Evolutionary conservation across 352 stramenopile genomes (phyloP).

Genomic region (Aphanomyces invadans): DNA sequence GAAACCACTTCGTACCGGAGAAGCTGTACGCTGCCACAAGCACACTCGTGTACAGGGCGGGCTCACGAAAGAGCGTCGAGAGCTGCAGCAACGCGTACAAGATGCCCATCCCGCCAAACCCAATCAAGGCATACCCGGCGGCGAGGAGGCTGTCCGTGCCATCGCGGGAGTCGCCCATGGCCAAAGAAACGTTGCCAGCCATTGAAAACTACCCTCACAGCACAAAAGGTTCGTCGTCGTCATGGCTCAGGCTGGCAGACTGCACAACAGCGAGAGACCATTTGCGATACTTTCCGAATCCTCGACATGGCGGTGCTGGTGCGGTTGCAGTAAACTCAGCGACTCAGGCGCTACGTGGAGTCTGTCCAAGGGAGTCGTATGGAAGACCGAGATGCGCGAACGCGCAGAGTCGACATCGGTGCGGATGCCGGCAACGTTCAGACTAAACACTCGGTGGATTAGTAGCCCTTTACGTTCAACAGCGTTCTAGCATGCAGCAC

Average conservation of each 20-base stretch:
- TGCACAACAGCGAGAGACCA: too few species aligned
- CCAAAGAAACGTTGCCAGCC: conserved; percentile 20
- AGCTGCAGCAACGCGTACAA: conserved; percentile 21
- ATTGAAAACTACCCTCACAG: conserved; percentile 17
- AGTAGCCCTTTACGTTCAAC: conserved; percentile 17
- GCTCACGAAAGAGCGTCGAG: conserved; percentile 11
- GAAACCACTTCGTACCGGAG: not conserved
- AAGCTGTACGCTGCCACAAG: conserved; percentile 16
- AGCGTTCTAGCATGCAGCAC: conserved; percentile 2
- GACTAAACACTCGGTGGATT: too few species aligned
- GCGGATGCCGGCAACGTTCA: too few species aligned
- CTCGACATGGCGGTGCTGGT: too few species aligned
- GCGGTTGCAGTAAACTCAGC: too few species aligned
- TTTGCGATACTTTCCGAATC: too few species aligned
- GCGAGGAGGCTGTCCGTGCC: conserved; percentile 17
- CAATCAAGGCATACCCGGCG: conserved; percentile 15
- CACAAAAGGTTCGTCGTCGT: too few species aligned
- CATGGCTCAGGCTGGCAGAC: too few species aligned
- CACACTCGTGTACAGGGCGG: conserved; percentile 11
- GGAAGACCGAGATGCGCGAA: not conserved
- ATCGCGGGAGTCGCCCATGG: conserved; percentile 12
- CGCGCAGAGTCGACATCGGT: too few species aligned
- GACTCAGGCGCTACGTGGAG: too few species aligned
- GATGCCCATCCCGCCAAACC: conserved; percentile 23
- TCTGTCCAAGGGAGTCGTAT: too few species aligned